phyloP scores from a whole-genome alignment of 306 rosid species.

The Cicer cuneatum region DNA sequence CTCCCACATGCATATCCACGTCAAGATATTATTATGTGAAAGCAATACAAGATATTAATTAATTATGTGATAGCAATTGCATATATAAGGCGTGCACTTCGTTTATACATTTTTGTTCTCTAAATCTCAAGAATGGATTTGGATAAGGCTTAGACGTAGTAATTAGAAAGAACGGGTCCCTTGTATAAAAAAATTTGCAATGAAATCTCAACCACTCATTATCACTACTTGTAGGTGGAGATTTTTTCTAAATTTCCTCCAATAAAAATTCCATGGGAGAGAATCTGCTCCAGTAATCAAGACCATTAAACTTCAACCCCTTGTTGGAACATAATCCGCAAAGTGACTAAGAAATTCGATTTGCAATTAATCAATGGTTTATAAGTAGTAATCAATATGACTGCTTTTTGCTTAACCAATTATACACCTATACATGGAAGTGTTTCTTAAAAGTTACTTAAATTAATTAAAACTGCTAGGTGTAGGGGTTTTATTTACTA shows the following conservation, averaged over 20 bases:
- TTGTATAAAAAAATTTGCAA: too few species aligned
- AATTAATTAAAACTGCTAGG: neutral
- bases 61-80: neutral
- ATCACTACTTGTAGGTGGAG: too few species aligned
- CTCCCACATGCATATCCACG: conserved; percentile 33
- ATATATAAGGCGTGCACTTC: neutral
- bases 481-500: neutral
- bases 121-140: neutral
- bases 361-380: neutral
- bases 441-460: neutral
- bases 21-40: conserved; percentile 36
- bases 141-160: conserved; percentile 17
- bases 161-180: too few species aligned
- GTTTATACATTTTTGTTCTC: conserved; percentile 10
- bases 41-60: conserved; percentile 4
- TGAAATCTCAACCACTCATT: too few species aligned
- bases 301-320: neutral
- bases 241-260: too few species aligned
- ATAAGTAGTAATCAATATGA: neutral
- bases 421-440: neutral
- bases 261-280: too few species aligned
- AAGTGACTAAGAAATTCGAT: neutral
- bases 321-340: neutral
- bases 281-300: too few species aligned
- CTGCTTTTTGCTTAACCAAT: neutral